Percentiles rank a stretch among this genome's conserved stretches.
Evolutionary conservation across 2,329 filamentous ascomycete genomes (phyloP).

Genomic region (Botrytis squamosa): DNA sequence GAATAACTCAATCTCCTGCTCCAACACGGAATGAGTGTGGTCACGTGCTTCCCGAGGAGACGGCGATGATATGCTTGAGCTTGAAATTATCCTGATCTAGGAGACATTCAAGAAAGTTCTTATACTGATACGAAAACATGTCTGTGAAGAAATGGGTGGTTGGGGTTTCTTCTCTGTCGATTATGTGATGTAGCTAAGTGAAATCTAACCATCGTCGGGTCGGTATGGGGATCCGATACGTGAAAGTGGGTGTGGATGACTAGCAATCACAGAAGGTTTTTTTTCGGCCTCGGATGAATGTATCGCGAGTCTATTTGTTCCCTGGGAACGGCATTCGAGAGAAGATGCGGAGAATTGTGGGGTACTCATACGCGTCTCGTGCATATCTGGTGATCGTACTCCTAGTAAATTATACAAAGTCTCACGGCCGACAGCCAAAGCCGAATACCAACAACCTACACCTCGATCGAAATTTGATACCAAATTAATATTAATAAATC

Average conservation of each 20-base stretch:
- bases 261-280: neutral
- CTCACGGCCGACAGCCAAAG: too few species aligned
- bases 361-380: neutral
- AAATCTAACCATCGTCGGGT: neutral
- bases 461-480: too few species aligned
- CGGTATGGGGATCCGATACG: neutral
- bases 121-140: neutral
- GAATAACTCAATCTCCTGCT: neutral
- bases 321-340: neutral
- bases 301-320: neutral
- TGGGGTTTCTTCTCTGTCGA: neutral
- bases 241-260: neutral
- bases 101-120: neutral
- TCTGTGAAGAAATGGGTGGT: neutral
- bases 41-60: neutral
- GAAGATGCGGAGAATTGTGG: neutral
- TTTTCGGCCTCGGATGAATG: neutral
- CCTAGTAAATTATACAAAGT: neutral
- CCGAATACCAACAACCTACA: too few species aligned
- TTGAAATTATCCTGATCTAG: neutral
- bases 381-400: neutral
- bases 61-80: neutral
- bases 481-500: too few species aligned
- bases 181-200: neutral
- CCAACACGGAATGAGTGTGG: neutral